Conservation (phyloP, 2,329 filamentous ascomycete genomes). For the Eutypella sp. region DNA sequence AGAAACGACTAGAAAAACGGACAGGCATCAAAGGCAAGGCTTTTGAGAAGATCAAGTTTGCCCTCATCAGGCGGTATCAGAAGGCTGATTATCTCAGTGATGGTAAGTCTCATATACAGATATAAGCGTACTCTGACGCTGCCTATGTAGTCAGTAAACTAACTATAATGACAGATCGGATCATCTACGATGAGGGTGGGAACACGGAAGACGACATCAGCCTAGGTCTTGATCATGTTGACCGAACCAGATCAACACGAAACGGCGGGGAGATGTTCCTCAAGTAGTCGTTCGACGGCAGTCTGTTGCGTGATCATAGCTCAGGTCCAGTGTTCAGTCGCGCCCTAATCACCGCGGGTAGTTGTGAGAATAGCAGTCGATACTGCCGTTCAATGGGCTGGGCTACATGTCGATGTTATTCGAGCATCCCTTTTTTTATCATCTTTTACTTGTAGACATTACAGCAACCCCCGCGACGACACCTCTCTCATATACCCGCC, state of each 20-base stretch:
- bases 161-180: constrained; percentile 44
- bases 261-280: constrained; percentile 63
- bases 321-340: too few relatives aligned
- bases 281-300: too few relatives aligned
- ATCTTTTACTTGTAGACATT: too few relatives aligned
- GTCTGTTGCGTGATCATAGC: too few relatives aligned
- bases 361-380: too few relatives aligned
- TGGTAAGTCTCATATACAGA: constrained; percentile 70
- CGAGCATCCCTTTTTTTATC: too few relatives aligned
- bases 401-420: too few relatives aligned
- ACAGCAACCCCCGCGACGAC: too few relatives aligned
- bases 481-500: too few relatives aligned
- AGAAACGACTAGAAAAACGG: constrained; percentile 86
- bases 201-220: constrained; percentile 51
- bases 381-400: too few relatives aligned
- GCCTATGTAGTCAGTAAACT: constrained; percentile 13
- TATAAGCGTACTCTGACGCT: neutral
- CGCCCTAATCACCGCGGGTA: too few relatives aligned
- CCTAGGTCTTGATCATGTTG: constrained; percentile 61
- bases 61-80: constrained; percentile 64
- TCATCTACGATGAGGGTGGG: constrained; percentile 48
- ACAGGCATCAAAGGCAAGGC: constrained; percentile 96
- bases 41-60: constrained; percentile 98
- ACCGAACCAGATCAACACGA: constrained; percentile 52
- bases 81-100: constrained; percentile 81